Evolutionary conservation across 345 rosid genomes (phyloP), one percentile per base, ranked within the genome.

Genomic region (Turnera subulata): DNA sequence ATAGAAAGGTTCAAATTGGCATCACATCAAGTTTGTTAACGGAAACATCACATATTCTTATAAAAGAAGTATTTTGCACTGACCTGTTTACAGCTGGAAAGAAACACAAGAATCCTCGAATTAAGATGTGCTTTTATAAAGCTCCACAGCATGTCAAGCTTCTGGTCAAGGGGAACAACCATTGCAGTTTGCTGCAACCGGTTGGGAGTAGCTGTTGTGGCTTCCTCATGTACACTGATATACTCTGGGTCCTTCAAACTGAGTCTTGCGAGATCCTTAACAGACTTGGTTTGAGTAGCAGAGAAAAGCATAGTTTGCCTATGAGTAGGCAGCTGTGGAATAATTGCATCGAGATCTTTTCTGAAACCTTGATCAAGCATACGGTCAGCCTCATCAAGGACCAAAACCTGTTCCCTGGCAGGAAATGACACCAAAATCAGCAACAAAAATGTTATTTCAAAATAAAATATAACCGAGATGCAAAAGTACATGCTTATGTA

Each of bases 311-410:
- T 60, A 33, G 98, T 89, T 71, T 92, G 97, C 57, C 98, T 76
- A 53, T 49, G 73, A 76, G 72, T 83, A 39, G 98, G 93, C 39
- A 92, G 76, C 80, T 89, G 96, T 0, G 98, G 83, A 50, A 92
- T 62, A 25, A 93, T 93, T 44, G 96, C 94, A 82, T 93, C 85
- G 60, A 93, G 59, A 44, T 80, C 63, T 71, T 86, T 86, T 79
- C 85, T 87, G 63, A 93, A 93, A 12, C 91, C 91, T 67, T 82
- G 75, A 57, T 93, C 99, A 67, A 93, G 99, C 46, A 93, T 85
- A 18, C 94, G 96, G 72, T 93, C 99, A 58, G 99, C 99, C 83
- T 93, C 99, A 61, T 93, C 97, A 56, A 93, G 91, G 56, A 93
- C 84, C 88, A 92, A 71, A 73, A 83, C 78, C 98, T 92, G 83